A percentile compares a stretch with the other conserved stretches of the same genome.
phyloP scores from a whole-genome alignment of 345 rosid species.

The Arabidopsis arenosa region DNA sequence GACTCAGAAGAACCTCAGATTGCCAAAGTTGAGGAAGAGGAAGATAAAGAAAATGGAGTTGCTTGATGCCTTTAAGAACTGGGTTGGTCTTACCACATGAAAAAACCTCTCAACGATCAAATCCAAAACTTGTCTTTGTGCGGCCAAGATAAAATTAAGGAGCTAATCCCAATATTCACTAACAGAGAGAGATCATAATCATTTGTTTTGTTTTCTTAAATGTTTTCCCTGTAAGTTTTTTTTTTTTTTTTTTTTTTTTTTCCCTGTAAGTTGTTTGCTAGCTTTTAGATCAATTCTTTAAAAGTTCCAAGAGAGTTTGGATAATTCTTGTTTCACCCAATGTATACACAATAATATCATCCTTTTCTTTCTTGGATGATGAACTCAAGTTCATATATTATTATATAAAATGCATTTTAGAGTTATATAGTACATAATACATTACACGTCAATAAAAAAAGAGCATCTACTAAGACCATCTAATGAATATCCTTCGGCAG shows the following conservation, averaged over 20 bases:
- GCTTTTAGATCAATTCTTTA: background rate
- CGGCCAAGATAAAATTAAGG: slow-evolving; percentile 26
- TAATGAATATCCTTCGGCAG: slow-evolving; percentile 11
- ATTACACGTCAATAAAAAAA: slow-evolving; percentile 21
- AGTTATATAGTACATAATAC: background rate
- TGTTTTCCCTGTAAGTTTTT: no score
- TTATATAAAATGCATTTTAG: background rate
- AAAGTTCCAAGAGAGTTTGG: background rate
- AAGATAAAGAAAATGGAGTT: slow-evolving; percentile 75
- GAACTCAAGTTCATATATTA: background rate
- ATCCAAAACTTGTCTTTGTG: background rate
- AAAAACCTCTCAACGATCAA: background rate
- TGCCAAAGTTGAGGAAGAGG: slow-evolving; percentile 77
- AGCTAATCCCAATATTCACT: no score
- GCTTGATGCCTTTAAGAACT: slow-evolving; percentile 79
- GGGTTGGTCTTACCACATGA: slow-evolving; percentile 88
- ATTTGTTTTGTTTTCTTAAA: no score
- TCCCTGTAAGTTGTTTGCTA: no score
- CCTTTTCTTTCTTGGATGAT: background rate
- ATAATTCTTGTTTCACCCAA: background rate
- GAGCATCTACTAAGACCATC: slow-evolving; percentile 3
- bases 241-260: no score
- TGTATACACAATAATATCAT: background rate
- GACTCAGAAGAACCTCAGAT: slow-evolving; percentile 80
- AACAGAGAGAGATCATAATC: no score